phyloP scores from a whole-genome alignment of 768 basidiomycete genomes.

The Trametes punicea region DNA sequence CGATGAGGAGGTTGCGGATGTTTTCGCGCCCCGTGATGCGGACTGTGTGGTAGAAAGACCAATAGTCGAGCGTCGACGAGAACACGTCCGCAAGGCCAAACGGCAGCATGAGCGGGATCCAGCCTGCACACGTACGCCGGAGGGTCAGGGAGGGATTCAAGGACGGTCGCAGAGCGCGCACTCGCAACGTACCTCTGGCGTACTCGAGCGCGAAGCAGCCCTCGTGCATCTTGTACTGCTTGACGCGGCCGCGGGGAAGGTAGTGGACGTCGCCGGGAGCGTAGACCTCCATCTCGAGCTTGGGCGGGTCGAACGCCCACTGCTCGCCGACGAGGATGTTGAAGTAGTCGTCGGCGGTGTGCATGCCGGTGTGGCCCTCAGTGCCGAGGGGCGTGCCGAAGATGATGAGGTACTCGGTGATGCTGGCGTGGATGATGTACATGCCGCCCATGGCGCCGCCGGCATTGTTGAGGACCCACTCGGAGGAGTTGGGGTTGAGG shows the following conservation, averaged over 20 bases:
- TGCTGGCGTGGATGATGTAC: constrained; percentile 95
- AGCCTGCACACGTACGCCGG: constrained; percentile 60
- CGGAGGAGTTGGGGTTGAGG: constrained; percentile 52
- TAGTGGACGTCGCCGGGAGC: constrained; percentile 80
- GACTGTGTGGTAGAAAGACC: constrained; percentile 75
- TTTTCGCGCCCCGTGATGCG: constrained; percentile 83
- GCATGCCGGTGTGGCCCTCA: constrained; percentile 92
- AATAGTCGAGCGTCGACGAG: constrained; percentile 85
- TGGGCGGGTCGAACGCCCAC: constrained; percentile 86
- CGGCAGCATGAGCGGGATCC: constrained; percentile 96
- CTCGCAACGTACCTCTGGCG: constrained; percentile 64
- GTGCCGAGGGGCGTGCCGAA: constrained; percentile 97
- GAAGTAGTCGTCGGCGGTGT: constrained; percentile 98
- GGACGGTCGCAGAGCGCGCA: too few relatives aligned
- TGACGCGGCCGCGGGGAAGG: constrained; percentile 76
- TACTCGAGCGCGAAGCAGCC: constrained; percentile 97
- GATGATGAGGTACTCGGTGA: constrained; percentile 96
- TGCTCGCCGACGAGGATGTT: constrained; percentile 93
- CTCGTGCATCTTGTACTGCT: constrained; percentile 98
- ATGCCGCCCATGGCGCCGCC: constrained; percentile 98
- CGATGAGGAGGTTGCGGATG: constrained; percentile 71
- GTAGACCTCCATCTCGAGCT: constrained; percentile 83
- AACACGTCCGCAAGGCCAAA: constrained; percentile 88
- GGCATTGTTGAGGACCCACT: constrained; percentile 97
- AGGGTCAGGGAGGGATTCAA: background rate